Evolutionary conservation across 2,329 filamentous ascomycete species (phyloP), one percentile per base, ranked within the genome.

Genomic region (Aspergillus sp.): DNA sequence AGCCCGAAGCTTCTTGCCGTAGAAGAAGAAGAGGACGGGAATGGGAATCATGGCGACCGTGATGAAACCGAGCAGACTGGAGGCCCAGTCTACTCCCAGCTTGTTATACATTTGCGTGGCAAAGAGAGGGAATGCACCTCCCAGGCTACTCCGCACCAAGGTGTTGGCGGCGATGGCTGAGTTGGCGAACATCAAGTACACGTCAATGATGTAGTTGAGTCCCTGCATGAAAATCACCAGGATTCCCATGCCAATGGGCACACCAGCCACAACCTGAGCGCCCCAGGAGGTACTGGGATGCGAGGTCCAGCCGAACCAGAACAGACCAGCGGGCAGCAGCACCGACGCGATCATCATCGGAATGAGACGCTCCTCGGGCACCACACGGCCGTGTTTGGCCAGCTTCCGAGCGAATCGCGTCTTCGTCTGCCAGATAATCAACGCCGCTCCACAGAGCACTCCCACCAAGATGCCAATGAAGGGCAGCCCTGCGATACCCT

Each of bases 301-400:
- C 0, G 77, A 77, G 8, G 75, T 75, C 81, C 81, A 83, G 13
- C 75, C 80, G 61, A 81, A 82, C 76, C 78, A 80, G 64, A 82
- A 82, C 5, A 82, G 68, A 39, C 80, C 80, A 42, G 70, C 67
- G 0, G 80, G 79, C 5, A 83, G 68, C 3, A 79, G 61, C 10
- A 78, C 62, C 0, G 73, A 77, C 21, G 76, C 78, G 11, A 80
- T 54, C 49, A 82, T 78, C 76, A 81, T 79, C 3, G 78, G 76
- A 4, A 77, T 69, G 2, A 83, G 71, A 51, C 80, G 74, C 61
- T 77, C 75, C 68, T 82, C 80, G 11, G 80, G 80, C 3, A 77
- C 61, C 62, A 78, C 71, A 15, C 58, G 64, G 44, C 73, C 72
- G 39, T 73, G 67, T 39, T 74, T 70, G 32, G 57, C 63, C 23